Evolutionary conservation across 352 stramenopile genomes (phyloP).

Genomic region (Pythium aphanidermatum): DNA sequence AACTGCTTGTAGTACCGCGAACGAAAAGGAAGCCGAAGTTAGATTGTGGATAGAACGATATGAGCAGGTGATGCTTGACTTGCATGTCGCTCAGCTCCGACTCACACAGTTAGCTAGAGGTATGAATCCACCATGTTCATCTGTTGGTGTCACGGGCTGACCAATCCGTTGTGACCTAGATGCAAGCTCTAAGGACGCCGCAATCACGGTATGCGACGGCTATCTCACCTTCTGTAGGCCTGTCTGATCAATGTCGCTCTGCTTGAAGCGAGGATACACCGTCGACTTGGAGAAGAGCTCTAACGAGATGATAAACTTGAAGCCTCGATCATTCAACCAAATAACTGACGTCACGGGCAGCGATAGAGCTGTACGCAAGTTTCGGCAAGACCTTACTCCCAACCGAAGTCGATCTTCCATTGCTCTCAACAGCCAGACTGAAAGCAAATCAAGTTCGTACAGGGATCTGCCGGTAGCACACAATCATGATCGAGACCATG

Average conservation of each 20-base stretch:
- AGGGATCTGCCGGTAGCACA: slow-evolving; percentile 17
- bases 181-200: slow-evolving; percentile 55
- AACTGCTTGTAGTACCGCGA: slow-evolving; percentile 28
- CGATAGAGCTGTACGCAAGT: slow-evolving; percentile 62
- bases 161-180: no score
- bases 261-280: slow-evolving; percentile 36
- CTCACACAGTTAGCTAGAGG: slow-evolving; percentile 58
- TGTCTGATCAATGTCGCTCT: neutral
- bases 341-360: slow-evolving; percentile 46
- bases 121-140: no score
- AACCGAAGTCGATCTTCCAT: slow-evolving; percentile 46
- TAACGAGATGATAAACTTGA: slow-evolving; percentile 26
- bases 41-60: slow-evolving; percentile 73
- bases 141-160: no score
- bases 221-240: neutral
- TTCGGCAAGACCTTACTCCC: slow-evolving; percentile 55
- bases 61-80: slow-evolving; percentile 80
- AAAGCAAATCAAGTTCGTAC: slow-evolving; percentile 23
- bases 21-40: slow-evolving; percentile 47
- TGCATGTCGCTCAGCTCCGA: slow-evolving; percentile 67
- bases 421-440: slow-evolving; percentile 27
- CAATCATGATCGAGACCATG: slow-evolving; percentile 6
- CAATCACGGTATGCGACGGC: slow-evolving; percentile 37
- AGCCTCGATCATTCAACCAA: slow-evolving; percentile 27
- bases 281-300: slow-evolving; percentile 37